phyloP scores from a whole-genome alignment of 331 rosid species.

The Dryas integrifolia region DNA sequence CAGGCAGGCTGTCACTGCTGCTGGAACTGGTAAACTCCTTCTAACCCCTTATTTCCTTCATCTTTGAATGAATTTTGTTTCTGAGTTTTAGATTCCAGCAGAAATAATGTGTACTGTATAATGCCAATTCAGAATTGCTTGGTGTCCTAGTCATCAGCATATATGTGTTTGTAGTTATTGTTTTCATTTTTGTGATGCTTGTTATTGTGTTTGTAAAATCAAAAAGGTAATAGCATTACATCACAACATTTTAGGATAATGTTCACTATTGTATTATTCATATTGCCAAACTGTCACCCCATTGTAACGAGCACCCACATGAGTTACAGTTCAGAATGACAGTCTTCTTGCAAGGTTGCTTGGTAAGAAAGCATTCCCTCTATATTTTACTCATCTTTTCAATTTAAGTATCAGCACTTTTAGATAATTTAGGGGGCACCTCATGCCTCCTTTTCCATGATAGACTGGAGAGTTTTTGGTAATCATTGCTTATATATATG shows the following conservation, averaged over 20 bases:
- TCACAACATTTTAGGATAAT: not conserved
- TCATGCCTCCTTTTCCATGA: not conserved
- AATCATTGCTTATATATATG: not conserved
- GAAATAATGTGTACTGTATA: not conserved
- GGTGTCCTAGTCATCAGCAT: not conserved
- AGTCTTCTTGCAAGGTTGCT: not conserved
- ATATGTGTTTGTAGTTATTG: not conserved
- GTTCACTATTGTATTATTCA: not conserved
- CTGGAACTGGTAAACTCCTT: constrained; percentile 56
- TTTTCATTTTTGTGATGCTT: not conserved
- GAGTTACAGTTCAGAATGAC: not conserved
- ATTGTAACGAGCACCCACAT: no score
- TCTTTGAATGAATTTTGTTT: no score
- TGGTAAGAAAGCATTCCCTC: not conserved
- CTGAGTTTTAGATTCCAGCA: no score
- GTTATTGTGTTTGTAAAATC: not conserved
- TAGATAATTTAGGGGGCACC: not conserved
- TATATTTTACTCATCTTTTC: not conserved
- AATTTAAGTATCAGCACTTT: not conserved
- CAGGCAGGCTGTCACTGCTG: constrained; percentile 87
- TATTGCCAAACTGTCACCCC: not conserved
- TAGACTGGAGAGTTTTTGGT: not conserved
- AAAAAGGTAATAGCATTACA: not conserved
- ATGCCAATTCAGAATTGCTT: not conserved
- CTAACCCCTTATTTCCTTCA: no score